A percentile compares a stretch with the other conserved stretches of the same genome.
Conservation (phyloP, 768 basidiomycete genomes). For the Xerocomellus intermedius region DNA sequence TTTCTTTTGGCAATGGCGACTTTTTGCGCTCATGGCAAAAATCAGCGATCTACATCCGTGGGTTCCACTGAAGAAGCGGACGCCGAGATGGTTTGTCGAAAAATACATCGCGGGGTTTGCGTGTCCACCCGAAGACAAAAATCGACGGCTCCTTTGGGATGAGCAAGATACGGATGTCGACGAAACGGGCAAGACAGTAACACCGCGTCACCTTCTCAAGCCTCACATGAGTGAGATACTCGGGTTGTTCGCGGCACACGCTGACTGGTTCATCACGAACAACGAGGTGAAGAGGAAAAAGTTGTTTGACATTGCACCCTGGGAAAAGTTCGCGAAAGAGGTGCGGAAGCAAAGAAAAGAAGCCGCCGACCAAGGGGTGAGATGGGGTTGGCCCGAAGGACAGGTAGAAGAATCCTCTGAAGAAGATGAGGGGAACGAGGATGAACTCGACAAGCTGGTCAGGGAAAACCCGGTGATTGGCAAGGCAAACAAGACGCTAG, state of each 20-base stretch:
- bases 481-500: conserved; percentile 17
- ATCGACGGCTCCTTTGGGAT: conserved; percentile 38
- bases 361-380: conserved; percentile 27
- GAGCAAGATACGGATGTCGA: conserved; percentile 31
- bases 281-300: conserved; percentile 32
- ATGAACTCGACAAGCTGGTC: conserved; percentile 8
- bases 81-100: conserved; percentile 49
- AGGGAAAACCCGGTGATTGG: conserved; percentile 29
- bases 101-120: conserved; percentile 38
- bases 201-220: conserved; percentile 44
- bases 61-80: conserved; percentile 38
- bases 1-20: conserved; percentile 53
- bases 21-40: conserved; percentile 45
- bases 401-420: conserved; percentile 5
- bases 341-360: conserved; percentile 32
- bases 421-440: conserved; percentile 4
- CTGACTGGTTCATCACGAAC: conserved; percentile 57
- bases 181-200: conserved; percentile 27
- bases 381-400: conserved; percentile 26
- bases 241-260: conserved; percentile 51
- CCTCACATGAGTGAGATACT: conserved; percentile 52
- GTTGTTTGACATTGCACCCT: conserved; percentile 44
- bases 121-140: conserved; percentile 24
- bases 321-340: conserved; percentile 45
- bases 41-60: conserved; percentile 38